Evolutionary conservation across 2,329 filamentous ascomycete genomes (phyloP).

Genomic region (Diaporthe nobilis): DNA sequence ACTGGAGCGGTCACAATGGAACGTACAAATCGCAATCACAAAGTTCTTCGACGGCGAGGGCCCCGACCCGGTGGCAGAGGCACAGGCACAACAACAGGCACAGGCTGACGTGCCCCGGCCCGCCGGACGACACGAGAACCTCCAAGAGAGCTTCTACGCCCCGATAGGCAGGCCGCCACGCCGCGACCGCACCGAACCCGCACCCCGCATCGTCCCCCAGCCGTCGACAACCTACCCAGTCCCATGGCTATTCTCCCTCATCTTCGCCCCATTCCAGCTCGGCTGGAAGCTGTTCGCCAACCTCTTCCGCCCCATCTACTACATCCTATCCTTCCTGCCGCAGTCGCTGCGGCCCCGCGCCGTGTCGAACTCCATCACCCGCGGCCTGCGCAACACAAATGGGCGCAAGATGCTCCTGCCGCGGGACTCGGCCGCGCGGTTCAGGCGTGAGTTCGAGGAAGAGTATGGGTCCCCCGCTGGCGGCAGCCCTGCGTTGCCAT

Average conservation of each 20-base stretch:
- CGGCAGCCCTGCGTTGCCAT: slow-evolving; percentile 73
- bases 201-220: slow-evolving; percentile 87
- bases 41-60: slow-evolving; percentile 98
- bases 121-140: slow-evolving; percentile 78
- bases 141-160: slow-evolving; percentile 71
- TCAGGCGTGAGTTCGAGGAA: slow-evolving; percentile 95
- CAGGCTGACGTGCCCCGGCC: slow-evolving; percentile 73
- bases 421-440: slow-evolving; percentile 88
- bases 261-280: slow-evolving; percentile 83
- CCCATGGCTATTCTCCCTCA: slow-evolving; percentile 80
- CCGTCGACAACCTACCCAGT: slow-evolving; percentile 77
- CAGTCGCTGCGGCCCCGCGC: slow-evolving; percentile 70
- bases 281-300: slow-evolving; percentile 80
- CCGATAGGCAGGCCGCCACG: slow-evolving; percentile 50
- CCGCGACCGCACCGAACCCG: slow-evolving; percentile 70
- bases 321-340: slow-evolving; percentile 86
- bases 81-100: slow-evolving; percentile 68
- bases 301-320: slow-evolving; percentile 80
- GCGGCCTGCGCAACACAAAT: slow-evolving; percentile 71
- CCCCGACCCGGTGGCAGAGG: slow-evolving; percentile 84
- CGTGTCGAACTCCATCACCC: slow-evolving; percentile 66
- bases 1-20: slow-evolving; percentile 92
- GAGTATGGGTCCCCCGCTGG: slow-evolving; percentile 74
- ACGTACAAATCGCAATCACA: slow-evolving; percentile 95
- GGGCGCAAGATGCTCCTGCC: slow-evolving; percentile 84